Percentiles rank a stretch among this genome's conserved stretches.
phyloP scores from a whole-genome alignment of 2,329 filamentous ascomycete genomes.

The Sporothrix pseudoabietina region DNA sequence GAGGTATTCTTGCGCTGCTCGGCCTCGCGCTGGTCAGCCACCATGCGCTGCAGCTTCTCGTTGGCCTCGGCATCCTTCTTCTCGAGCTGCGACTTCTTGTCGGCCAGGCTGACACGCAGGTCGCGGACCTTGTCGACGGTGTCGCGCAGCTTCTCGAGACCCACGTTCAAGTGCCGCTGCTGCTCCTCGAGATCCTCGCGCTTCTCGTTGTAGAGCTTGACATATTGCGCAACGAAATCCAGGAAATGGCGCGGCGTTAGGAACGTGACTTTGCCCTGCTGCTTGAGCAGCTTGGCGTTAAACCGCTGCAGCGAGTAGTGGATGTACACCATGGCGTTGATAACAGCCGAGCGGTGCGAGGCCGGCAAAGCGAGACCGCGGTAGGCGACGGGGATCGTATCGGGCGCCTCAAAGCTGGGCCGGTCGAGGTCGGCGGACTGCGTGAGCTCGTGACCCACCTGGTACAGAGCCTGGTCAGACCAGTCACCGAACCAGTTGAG shows the following conservation, averaged over 20 bases:
- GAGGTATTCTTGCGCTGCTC: slow-evolving; percentile 88
- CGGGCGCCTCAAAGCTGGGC: slow-evolving; percentile 79
- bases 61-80: slow-evolving; percentile 94
- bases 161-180: slow-evolving; percentile 96
- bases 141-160: slow-evolving; percentile 93
- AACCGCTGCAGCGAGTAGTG: slow-evolving; percentile 92
- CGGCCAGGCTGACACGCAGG: slow-evolving; percentile 82
- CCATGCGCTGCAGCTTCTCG: slow-evolving; percentile 95
- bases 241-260: slow-evolving; percentile 96
- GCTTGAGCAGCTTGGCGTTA: slow-evolving; percentile 83
- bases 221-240: slow-evolving; percentile 97
- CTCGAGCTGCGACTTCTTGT: slow-evolving; percentile 92
- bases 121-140: slow-evolving; percentile 97
- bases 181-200: slow-evolving; percentile 98
- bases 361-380: slow-evolving; percentile 81
- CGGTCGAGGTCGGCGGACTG: slow-evolving; percentile 95
- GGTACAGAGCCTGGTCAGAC: slow-evolving; percentile 98
- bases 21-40: slow-evolving; percentile 91
- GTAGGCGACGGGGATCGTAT: slow-evolving; percentile 91
- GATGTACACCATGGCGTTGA: slow-evolving; percentile 99
- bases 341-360: slow-evolving; percentile 84
- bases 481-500: slow-evolving; percentile 99
- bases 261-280: slow-evolving; percentile 90
- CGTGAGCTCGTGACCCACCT: slow-evolving; percentile 93
- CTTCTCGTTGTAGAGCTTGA: slow-evolving; percentile 97